Conservation (phyloP, 2,329 filamentous ascomycete genomes). For the Alternaria gansuensis region DNA sequence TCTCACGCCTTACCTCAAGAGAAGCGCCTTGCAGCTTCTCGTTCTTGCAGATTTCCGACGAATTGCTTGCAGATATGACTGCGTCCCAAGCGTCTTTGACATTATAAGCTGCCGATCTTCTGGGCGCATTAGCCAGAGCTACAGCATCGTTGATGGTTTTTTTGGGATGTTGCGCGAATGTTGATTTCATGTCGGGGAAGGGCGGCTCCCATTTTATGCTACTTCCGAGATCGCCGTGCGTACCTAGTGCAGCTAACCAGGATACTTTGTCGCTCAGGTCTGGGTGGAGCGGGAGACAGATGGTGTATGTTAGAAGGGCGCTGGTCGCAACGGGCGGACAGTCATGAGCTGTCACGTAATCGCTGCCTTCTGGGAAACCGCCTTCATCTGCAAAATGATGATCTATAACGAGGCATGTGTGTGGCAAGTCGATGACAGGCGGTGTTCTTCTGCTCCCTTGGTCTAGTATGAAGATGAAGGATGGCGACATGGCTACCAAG, state of each 20-base stretch:
- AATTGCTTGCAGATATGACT: slow-evolving; percentile 61
- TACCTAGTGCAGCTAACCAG: slow-evolving; percentile 72
- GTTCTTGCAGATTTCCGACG: slow-evolving; percentile 62
- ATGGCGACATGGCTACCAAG: slow-evolving; percentile 62
- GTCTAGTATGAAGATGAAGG: slow-evolving; percentile 70
- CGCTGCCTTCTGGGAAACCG: slow-evolving; percentile 65
- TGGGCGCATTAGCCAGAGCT: slow-evolving; percentile 70
- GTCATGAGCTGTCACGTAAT: slow-evolving; percentile 69
- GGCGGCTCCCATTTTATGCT: slow-evolving; percentile 71
- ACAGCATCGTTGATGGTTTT: slow-evolving; percentile 70
- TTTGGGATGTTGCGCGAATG: slow-evolving; percentile 69
- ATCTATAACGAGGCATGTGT: slow-evolving; percentile 69
- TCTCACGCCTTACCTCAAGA: slow-evolving; percentile 68
- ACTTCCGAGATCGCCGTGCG: slow-evolving; percentile 72
- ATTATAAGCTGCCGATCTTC: slow-evolving; percentile 68
- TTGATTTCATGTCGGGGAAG: slow-evolving; percentile 70
- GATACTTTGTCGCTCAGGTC: slow-evolving; percentile 61
- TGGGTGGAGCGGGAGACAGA: slow-evolving; percentile 67
- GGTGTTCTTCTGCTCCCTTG: slow-evolving; percentile 68
- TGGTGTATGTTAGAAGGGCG: slow-evolving; percentile 69
- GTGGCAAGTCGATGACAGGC: slow-evolving; percentile 61
- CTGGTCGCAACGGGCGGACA: slow-evolving; percentile 72
- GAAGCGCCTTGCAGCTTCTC: slow-evolving; percentile 63
- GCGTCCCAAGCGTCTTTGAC: slow-evolving; percentile 69
- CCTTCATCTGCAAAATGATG: slow-evolving; percentile 67